phyloP scores from a whole-genome alignment of 306 rosid genomes.

The Cucurbita ficifolia region DNA sequence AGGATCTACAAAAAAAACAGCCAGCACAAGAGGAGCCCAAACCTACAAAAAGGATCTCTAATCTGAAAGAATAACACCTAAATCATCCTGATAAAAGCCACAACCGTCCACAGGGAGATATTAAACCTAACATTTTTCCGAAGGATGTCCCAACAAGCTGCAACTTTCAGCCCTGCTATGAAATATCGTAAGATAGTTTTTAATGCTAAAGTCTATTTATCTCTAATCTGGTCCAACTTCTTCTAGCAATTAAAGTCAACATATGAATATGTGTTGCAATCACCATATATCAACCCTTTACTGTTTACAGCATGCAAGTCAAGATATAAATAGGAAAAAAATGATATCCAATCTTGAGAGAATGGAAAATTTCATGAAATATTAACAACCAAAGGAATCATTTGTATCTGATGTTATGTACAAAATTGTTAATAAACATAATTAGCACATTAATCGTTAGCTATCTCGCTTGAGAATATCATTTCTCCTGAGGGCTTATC shows the following conservation, averaged over 20 bases:
- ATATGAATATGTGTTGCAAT: background rate
- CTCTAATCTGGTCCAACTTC: background rate
- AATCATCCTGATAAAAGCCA: too few relatives aligned
- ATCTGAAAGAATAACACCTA: too few relatives aligned
- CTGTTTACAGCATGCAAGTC: background rate
- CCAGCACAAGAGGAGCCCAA: too few relatives aligned
- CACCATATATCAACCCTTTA: background rate
- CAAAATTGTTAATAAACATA: background rate
- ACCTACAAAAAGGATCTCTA: too few relatives aligned
- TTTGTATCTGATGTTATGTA: background rate
- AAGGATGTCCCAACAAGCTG: background rate
- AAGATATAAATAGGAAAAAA: background rate
- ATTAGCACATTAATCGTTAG: background rate
- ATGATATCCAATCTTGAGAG: background rate
- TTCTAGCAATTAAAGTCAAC: background rate
- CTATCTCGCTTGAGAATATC: background rate
- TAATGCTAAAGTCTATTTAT: background rate
- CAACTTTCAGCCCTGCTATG: background rate
- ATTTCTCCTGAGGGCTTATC: background rate
- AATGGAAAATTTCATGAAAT: background rate
- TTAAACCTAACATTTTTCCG: too few relatives aligned
- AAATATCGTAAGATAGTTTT: background rate
- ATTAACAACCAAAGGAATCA: background rate
- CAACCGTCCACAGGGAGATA: too few relatives aligned
- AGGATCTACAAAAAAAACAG: too few relatives aligned